Evolutionary conservation across 306 rosid species (phyloP), one percentile per base, ranked within the genome.

Genomic region (Begonia masoniana): DNA sequence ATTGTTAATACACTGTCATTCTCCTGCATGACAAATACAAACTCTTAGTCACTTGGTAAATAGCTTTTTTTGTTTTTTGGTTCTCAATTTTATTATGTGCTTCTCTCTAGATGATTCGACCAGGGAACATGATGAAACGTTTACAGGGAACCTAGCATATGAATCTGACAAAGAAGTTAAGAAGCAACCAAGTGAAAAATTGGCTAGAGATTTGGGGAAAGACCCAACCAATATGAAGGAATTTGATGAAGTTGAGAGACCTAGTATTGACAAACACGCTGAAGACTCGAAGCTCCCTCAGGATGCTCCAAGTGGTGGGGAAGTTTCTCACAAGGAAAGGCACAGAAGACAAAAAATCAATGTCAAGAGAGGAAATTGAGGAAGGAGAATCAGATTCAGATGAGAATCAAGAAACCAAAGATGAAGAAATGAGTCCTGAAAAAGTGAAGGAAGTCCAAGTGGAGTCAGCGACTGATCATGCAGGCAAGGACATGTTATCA

Each of bases 81-180:
- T 65, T 43, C 54, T 54, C 41, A 10, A 36, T 35, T 55, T 54
- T 7, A 7, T 60, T 10, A 21, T 48, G 14, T 48, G 14, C 52
- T 57, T 6, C 58, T 73, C 69, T 52, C 57, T 67, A 73, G 94
- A 67, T 66, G 78, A 74, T 71, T 79, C 83, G 42, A 95, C 70
- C 42, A 87, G 68, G 50, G 91, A 77, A 62, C 69, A 65, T 48
- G 61, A 72, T 63, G 79, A 64, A 67, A 74, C 66, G 50, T 55
- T 60, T 13, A 64, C 69, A 15, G 73, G 62, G 42, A 77, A 68
- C 43, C 41, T 47, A 56, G 63, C 68, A 23, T 73, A 60, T 47
- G 72, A 76, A 45, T 66, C 82, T 55, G 83, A 63, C 56, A 62
- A 50, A 68, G 74, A 78, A 71, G 72, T 54, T 56, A 77, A 74